Conservation (phyloP, 1,284 basidiomycete species). For the Ganoderma meredithae region DNA sequence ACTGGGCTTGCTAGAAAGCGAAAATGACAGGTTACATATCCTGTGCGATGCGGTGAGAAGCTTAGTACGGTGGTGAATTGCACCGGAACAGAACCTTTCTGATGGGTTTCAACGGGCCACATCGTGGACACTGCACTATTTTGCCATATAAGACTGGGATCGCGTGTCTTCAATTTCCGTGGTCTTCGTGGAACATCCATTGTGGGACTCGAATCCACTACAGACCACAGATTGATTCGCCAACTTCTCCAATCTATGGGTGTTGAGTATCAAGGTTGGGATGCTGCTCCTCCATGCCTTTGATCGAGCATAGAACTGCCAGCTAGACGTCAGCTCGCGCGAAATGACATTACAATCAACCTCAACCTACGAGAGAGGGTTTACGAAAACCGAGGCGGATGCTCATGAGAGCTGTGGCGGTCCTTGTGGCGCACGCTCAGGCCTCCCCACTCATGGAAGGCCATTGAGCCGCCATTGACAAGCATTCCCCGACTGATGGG, state of each 20-base stretch:
- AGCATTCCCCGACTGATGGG: not conserved
- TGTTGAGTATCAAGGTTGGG: not conserved
- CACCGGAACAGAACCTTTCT: not conserved
- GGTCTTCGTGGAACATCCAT: not conserved
- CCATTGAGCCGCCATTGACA: not conserved
- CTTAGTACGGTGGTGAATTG: not conserved
- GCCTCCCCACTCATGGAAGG: not conserved
- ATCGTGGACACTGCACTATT: not conserved
- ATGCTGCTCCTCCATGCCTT: not conserved
- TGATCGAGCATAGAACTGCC: not conserved
- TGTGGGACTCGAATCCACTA: not conserved
- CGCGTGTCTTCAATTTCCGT: not conserved
- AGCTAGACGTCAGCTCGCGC: slow-evolving; percentile 1
- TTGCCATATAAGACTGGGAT: not conserved
- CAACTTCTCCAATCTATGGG: not conserved
- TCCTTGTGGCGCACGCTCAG: not conserved
- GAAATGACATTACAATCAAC: not conserved
- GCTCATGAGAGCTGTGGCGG: not conserved
- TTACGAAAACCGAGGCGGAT: not conserved
- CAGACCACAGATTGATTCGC: not conserved
- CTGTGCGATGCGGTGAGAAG: not conserved
- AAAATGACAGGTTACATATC: not conserved
- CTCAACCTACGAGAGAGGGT: not conserved
- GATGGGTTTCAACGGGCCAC: not conserved
- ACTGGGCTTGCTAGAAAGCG: not conserved